Conservation (phyloP, 345 rosid genomes). For the Melastoma malabathricum region DNA sequence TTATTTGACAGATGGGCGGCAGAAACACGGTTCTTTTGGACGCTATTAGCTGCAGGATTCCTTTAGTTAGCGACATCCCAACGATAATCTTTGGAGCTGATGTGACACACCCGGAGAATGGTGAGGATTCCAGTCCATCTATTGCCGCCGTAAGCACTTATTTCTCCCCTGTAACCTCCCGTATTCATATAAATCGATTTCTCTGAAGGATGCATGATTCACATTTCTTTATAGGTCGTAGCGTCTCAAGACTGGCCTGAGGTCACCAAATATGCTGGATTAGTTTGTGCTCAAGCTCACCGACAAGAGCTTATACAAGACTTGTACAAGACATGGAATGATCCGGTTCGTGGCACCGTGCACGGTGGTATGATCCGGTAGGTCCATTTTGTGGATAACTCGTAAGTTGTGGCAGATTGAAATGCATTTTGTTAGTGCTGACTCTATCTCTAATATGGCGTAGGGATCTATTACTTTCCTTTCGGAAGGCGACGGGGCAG, state of each 20-base stretch:
- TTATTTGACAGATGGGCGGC: slow-evolving; percentile 76
- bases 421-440: neutral
- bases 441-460: slow-evolving; percentile 1
- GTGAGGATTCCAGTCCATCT: slow-evolving; percentile 97
- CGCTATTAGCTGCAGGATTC: slow-evolving; percentile 94
- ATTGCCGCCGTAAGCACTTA: slow-evolving; percentile 64
- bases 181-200: slow-evolving; percentile 7
- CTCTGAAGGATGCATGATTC: neutral
- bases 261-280: slow-evolving; percentile 94
- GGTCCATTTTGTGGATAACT: neutral
- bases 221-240: slow-evolving; percentile 47
- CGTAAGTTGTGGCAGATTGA: neutral
- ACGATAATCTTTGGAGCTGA: slow-evolving; percentile 98
- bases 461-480: slow-evolving; percentile 93
- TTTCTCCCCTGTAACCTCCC: too few species aligned
- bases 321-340: slow-evolving; percentile 96
- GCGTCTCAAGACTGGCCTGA: slow-evolving; percentile 99
- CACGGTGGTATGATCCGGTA: slow-evolving; percentile 99
- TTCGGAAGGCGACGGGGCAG: slow-evolving; percentile 96
- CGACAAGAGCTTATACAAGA: slow-evolving; percentile 98
- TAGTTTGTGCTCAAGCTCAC: slow-evolving; percentile 99
- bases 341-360: slow-evolving; percentile 89
- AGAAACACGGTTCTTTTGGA: slow-evolving; percentile 94
- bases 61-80: slow-evolving; percentile 92
- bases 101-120: slow-evolving; percentile 98